Evolutionary conservation across 2,329 filamentous ascomycete species (phyloP).

Genomic region (Pseudogymnoascus sp.): DNA sequence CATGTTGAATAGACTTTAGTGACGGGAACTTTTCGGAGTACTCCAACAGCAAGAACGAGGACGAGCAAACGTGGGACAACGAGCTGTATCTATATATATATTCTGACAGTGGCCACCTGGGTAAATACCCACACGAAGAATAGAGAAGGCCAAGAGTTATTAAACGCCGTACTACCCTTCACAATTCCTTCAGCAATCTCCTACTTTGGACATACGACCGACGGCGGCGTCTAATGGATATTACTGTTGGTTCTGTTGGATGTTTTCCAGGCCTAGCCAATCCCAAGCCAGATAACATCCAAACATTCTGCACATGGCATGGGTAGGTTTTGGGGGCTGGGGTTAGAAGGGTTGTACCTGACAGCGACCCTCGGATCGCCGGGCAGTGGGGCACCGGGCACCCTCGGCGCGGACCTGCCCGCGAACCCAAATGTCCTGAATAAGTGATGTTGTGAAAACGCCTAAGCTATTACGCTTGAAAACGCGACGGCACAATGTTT

Average conservation of each 20-base stretch:
- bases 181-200: not conserved
- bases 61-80: not conserved
- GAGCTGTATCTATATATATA: conserved; percentile 5
- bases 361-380: not conserved
- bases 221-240: not conserved
- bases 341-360: no score
- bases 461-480: no score
- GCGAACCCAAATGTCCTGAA: not conserved
- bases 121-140: not conserved
- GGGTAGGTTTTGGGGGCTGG: not conserved
- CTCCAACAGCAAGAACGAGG: not conserved
- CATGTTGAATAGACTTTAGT: not conserved
- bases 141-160: not conserved
- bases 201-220: not conserved
- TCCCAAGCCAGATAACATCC: not conserved
- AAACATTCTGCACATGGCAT: not conserved
- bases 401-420: not conserved
- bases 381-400: not conserved
- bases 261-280: not conserved
- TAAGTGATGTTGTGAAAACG: no score
- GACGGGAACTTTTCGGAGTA: not conserved
- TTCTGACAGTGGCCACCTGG: not conserved
- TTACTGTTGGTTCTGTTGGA: not conserved
- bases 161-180: not conserved
- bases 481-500: not conserved